These are phyloP conservation scores for Kodamaea kakaduensis DNA, from an alignment of 805 yeast species.

Conservation along the genomic window DNA sequence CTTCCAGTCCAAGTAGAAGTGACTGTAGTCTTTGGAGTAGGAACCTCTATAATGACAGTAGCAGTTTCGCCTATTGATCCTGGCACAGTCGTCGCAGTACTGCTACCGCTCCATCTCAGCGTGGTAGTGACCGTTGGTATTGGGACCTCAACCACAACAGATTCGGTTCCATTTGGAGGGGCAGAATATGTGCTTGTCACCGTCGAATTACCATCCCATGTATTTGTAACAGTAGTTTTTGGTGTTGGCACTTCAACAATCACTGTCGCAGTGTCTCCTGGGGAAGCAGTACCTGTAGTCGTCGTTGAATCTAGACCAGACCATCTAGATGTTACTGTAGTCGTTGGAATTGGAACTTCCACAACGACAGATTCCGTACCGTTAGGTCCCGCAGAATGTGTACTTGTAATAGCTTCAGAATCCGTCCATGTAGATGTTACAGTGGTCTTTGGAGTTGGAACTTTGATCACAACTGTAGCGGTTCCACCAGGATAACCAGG, in stretches of 20 bases:
- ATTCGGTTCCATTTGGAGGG: too few species aligned
- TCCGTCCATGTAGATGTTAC: conserved; percentile 8
- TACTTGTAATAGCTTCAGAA: conserved; percentile 4
- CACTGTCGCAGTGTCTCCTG: conserved; percentile 12
- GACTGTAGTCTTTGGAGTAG: too few species aligned
- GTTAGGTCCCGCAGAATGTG: conserved; percentile 8
- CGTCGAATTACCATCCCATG: too few species aligned
- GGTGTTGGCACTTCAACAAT: conserved; percentile 6
- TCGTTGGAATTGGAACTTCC: conserved; percentile 11
- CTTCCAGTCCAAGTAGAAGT: too few species aligned
- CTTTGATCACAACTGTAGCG: conserved; percentile 11
- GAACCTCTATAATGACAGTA: too few species aligned
- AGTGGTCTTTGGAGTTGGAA: conserved; percentile 8
- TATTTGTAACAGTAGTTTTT: too few species aligned
- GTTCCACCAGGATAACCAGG: conserved; percentile 9
- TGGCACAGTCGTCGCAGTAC: too few species aligned
- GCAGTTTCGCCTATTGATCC: too few species aligned
- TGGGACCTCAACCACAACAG: too few species aligned
- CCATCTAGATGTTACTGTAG: conserved; percentile 4
- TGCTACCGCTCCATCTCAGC: too few species aligned
- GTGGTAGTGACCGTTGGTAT: too few species aligned
- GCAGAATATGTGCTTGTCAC: too few species aligned
- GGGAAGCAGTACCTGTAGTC: conserved; percentile 3
- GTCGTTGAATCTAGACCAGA: not conserved
- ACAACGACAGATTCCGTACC: conserved; percentile 13